Base-by-base conservation (phyloP, 495 filamentous ascomycete species). In the Tetracladium setigerum region DNA sequence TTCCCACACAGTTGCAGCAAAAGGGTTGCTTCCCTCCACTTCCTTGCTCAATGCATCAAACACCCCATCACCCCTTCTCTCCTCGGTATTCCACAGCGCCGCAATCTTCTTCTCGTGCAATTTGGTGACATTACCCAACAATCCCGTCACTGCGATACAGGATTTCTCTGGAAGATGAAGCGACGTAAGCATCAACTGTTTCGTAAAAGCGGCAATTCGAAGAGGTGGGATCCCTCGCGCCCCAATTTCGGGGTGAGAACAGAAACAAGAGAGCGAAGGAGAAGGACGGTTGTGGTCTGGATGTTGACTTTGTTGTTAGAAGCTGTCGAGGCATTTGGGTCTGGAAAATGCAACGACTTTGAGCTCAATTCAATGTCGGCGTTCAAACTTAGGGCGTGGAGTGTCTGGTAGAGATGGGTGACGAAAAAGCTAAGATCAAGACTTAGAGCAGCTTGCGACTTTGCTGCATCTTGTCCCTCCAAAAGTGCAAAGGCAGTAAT, bases 401-500 rank as follows among this genome's bases (percentile, higher is more conserved):
- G 78, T 13, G 80, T 83, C 44, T 81, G 80, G 72, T 95, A 97
- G 36, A 97, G 86, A 62, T 95, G 86, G 30, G 83, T 84, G 60
- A 84, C 87, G 76, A 98, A 98, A 76, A 90, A 95, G 57, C 81
- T 84, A 16, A 98, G 78, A 63, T 98, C 94, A 27, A 98, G 81
- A 52, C 87, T 82, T 2, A 96, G 78, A 43, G 68, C 66, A 2
- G 67, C 55, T 44, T 71, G 69, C 13, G 71, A 74, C 56, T 78
- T 74, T 48, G 85, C 83, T 2, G 86, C 81, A 54, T 92, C 86
- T 68, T 98, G 92, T 40, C 92, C 91, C 53, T 87, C 81, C 40
- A 98, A 76, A 1, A 98, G 78, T 9, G 90, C 87, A 61, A 97
- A 96, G 13, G 94, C 94, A 3, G 92, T 98, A 60, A 88, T 85